phyloP scores from a whole-genome alignment of 1,139 yeast genomes.

The Magnusiomyces paraingens region DNA sequence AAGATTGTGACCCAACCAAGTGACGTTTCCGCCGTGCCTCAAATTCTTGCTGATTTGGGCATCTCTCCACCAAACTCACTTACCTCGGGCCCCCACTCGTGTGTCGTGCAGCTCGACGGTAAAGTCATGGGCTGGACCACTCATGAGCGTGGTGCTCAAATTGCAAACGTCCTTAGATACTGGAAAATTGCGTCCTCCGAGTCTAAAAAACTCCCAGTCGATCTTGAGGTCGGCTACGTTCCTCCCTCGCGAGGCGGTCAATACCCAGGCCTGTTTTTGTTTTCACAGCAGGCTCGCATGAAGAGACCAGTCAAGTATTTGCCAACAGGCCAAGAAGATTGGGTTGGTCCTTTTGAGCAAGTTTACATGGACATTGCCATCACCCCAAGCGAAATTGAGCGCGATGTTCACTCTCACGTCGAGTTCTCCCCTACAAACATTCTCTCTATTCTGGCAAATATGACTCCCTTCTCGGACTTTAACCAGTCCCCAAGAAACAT shows the following conservation, averaged over 20 bases:
- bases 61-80: constrained; percentile 62
- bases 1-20: constrained; percentile 69
- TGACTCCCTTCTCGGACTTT: constrained; percentile 97
- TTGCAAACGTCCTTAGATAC: constrained; percentile 84
- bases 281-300: constrained; percentile 93
- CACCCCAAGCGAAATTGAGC: constrained; percentile 83
- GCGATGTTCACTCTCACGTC: constrained; percentile 80
- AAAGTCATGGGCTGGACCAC: constrained; percentile 90
- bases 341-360: constrained; percentile 96
- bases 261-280: constrained; percentile 89
- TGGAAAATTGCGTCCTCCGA: constrained; percentile 78
- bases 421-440: constrained; percentile 94
- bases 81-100: constrained; percentile 81
- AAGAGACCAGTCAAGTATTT: constrained; percentile 90
- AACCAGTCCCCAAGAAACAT: constrained; percentile 99
- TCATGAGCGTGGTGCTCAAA: constrained; percentile 77
- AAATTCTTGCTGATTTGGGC: constrained; percentile 65
- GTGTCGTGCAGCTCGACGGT: constrained; percentile 94
- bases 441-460: constrained; percentile 85
- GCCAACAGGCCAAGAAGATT: constrained; percentile 75
- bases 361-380: constrained; percentile 96
- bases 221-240: constrained; percentile 88
- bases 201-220: constrained; percentile 64
- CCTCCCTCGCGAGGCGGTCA: constrained; percentile 95
- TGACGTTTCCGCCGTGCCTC: constrained; percentile 69